Conservation (phyloP, 352 stramenopile species). For the Phytophthora nicotianae region DNA sequence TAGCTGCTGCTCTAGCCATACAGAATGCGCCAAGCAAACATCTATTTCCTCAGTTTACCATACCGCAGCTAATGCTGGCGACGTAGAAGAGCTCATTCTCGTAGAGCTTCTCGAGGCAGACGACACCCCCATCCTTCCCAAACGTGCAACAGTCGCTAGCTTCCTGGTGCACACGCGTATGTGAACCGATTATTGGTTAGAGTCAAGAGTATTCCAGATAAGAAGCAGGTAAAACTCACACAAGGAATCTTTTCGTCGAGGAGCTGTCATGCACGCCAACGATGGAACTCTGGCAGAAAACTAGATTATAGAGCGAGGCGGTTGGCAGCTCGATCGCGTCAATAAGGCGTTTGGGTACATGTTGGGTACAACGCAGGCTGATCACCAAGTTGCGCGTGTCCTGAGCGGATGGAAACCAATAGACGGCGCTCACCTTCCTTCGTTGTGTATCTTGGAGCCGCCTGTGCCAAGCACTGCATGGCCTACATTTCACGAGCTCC, state of each 20-base stretch:
- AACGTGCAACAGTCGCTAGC: neutral
- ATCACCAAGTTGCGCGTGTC: neutral
- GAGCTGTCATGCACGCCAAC: neutral
- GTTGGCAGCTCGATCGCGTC: neutral
- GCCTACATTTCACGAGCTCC: neutral
- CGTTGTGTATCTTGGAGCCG: neutral
- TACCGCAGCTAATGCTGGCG: neutral
- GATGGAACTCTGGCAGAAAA: neutral
- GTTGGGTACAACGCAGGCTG: neutral
- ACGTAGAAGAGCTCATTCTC: conserved; percentile 1
- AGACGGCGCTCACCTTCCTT: neutral
- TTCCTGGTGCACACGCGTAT: neutral
- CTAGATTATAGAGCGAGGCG: no score
- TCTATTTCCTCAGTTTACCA: conserved; percentile 2
- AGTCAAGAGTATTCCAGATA: neutral
- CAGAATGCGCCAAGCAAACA: neutral
- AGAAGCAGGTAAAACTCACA: neutral
- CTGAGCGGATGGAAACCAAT: neutral
- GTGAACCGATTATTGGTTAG: neutral
- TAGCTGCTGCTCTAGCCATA: neutral
- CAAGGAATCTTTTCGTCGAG: neutral
- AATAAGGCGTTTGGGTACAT: neutral
- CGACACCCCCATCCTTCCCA: neutral
- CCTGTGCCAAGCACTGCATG: neutral
- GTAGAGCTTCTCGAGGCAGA: neutral